These are phyloP conservation scores for Aschersonia sp. DNA, from an alignment of 2,329 filamentous ascomycete genomes.

Conservation along the genomic window DNA sequence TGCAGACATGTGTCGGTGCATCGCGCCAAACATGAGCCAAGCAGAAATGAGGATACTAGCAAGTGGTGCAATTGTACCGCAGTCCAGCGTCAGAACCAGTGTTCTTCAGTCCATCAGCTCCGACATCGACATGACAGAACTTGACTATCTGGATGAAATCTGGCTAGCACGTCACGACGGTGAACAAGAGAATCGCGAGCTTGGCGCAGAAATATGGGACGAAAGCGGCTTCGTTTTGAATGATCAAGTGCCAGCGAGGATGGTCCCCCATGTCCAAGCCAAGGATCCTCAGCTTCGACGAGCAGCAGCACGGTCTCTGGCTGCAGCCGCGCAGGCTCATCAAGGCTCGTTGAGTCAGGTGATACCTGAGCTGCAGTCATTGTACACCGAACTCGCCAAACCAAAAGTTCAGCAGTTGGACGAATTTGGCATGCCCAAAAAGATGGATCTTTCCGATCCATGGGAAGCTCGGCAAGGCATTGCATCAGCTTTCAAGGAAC, in stretches of 20 bases:
- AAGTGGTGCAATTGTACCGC: conserved; percentile 63
- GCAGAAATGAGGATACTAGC: conserved; percentile 66
- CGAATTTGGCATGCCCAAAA: conserved; percentile 87
- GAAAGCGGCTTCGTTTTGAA: conserved; percentile 70
- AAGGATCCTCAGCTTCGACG: conserved; percentile 70
- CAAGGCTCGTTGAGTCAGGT: conserved; percentile 45
- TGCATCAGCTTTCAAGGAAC: conserved; percentile 71
- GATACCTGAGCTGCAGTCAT: conserved; percentile 49
- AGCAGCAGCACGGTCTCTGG: conserved; percentile 69
- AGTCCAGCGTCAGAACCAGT: conserved; percentile 67
- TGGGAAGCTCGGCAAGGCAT: conserved; percentile 90
- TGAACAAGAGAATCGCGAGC: conserved; percentile 69
- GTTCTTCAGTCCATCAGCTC: conserved; percentile 81
- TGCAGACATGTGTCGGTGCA: conserved; percentile 67
- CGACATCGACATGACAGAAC: conserved; percentile 81
- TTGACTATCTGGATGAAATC: conserved; percentile 76
- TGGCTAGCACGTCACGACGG: conserved; percentile 93
- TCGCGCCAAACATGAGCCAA: conserved; percentile 65
- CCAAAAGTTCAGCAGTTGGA: conserved; percentile 74
- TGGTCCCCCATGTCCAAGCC: conserved; percentile 67
- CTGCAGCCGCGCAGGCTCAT: conserved; percentile 54
- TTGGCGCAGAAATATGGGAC: conserved; percentile 86
- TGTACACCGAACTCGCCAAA: conserved; percentile 69
- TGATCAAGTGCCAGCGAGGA: conserved; percentile 47
- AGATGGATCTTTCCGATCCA: conserved; percentile 72